Evolutionary conservation across 1,284 basidiomycete genomes (phyloP), one percentile per base, ranked within the genome.

Genomic region (Chiua sp.): DNA sequence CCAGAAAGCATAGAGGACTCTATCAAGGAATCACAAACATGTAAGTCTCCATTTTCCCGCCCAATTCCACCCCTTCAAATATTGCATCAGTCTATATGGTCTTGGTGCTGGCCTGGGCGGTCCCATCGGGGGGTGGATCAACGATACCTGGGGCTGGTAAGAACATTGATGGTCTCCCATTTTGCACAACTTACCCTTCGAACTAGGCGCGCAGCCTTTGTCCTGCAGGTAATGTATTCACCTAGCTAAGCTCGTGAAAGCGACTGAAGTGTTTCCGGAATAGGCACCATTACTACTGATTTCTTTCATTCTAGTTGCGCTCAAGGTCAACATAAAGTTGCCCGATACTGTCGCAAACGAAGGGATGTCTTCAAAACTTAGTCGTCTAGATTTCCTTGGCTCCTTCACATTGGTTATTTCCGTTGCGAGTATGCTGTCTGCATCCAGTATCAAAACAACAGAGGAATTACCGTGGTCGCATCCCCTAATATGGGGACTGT

Each of bases 11-110:
- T 62, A 84, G 94, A 64, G 94, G 94, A 5, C 77, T 96, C 42
- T 96, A 94, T 72, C 94, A 96, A 77, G 94, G 94, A 57, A 84
- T 93, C 80, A 88, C 89, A 32, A 96, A 95, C 72, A 87, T 96
- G 91, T 89, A 79, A 71, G 81, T 76, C 64, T 54, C 46, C 56
- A 26, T 35, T 28, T 23, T 57, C 20, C 52, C 28, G 47, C 56
- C 61, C 47, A 42, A 13, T 18, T 7, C 53, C 62, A n/a, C 53
- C 46, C 53, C 57, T 63, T 63, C 46, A 65, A 39, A 53, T 33
- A 47, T 52, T 61, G 10, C 54, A 18, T 53, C 70, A 92, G 91
- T 71, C 75, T 92, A 61, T 92, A 85, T 70, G 92, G 91, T 55
- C 75, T 92, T 60, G 91, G 91, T 63, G 86, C 90, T 51, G 92